phyloP scores from a whole-genome alignment of 176 grass and related monocot genomes.

The Juncus effusus region DNA sequence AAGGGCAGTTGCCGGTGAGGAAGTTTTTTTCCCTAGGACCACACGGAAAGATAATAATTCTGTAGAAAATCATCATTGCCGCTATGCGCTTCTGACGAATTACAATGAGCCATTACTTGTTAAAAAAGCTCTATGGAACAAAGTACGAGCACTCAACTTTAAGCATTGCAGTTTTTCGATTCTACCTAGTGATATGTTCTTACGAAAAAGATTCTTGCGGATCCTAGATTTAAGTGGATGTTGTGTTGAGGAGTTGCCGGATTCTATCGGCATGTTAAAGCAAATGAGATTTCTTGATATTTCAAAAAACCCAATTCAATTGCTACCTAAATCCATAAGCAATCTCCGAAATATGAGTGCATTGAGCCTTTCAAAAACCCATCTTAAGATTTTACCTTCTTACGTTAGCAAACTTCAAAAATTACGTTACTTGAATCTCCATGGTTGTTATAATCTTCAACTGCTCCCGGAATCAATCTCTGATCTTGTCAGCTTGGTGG shows the following conservation, averaged over 20 bases:
- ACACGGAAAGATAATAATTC: background rate
- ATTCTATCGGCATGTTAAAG: constrained; percentile 12
- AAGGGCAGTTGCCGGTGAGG: constrained; percentile 25
- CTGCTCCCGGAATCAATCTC: constrained; percentile 14
- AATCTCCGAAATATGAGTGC: constrained; percentile 6
- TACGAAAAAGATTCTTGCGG: constrained; percentile 16
- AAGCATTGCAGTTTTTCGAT: constrained; percentile 11
- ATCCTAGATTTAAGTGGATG: constrained; percentile 10
- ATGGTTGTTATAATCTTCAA: constrained; percentile 12
- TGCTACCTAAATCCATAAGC: constrained; percentile 10
- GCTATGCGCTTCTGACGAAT: constrained; percentile 18
- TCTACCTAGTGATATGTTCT: constrained; percentile 18
- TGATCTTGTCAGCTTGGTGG: constrained; percentile 15
- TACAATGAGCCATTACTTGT: background rate
- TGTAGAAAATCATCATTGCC: constrained; percentile 16
- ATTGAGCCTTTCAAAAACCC: constrained; percentile 14
- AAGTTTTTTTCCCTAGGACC: constrained; percentile 15
- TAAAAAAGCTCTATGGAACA: constrained; percentile 17
- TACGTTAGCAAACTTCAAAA: constrained; percentile 19
- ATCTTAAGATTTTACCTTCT: constrained; percentile 12
- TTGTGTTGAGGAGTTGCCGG: background rate
- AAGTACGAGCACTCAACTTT: constrained; percentile 25
- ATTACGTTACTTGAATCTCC: constrained; percentile 15
- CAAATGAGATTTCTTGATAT: constrained; percentile 26
- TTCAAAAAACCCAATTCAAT: background rate